These are phyloP conservation scores for Didymella arachidicola DNA, from an alignment of 2,329 filamentous ascomycete genomes.

Conservation along the genomic window DNA sequence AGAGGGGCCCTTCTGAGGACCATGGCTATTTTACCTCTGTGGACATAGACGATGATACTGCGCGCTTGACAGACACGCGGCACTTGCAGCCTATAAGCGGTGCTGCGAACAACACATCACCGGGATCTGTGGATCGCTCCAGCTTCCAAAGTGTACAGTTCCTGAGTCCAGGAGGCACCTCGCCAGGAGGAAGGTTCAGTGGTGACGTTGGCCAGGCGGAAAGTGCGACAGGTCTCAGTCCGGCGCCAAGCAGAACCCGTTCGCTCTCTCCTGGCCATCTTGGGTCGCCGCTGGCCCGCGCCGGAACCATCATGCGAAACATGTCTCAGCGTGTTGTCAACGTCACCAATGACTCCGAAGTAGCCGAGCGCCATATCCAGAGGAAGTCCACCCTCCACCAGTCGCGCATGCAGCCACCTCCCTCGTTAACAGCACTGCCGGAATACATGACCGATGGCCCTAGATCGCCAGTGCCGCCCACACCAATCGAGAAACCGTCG, in stretches of 20 bases:
- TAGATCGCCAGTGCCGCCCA: constrained; percentile 37
- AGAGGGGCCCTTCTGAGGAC: constrained; percentile 59
- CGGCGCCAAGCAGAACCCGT: constrained; percentile 56
- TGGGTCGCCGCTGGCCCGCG: constrained; percentile 58
- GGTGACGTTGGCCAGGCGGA: constrained; percentile 70
- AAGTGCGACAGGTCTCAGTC: constrained; percentile 47
- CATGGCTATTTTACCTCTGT: constrained; percentile 63
- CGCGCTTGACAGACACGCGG: constrained; percentile 65
- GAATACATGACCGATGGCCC: constrained; percentile 57
- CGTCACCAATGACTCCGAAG: constrained; percentile 88
- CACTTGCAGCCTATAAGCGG: constrained; percentile 66
- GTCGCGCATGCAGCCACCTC: constrained; percentile 61
- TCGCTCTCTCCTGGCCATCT: constrained; percentile 56
- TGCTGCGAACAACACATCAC: constrained; percentile 50
- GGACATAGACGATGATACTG: constrained; percentile 61
- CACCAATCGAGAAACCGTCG: constrained; percentile 50
- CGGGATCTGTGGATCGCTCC: constrained; percentile 51
- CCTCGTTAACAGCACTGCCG: constrained; percentile 61
- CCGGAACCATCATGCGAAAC: constrained; percentile 63
- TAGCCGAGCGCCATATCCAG: constrained; percentile 75
- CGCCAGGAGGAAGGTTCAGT: constrained; percentile 61
- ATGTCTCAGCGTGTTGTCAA: constrained; percentile 99
- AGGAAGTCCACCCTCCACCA: constrained; percentile 66
- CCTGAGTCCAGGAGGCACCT: constrained; percentile 52
- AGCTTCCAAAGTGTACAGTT: constrained; percentile 65